A percentile compares a stretch with the other conserved stretches of the same genome.
Conservation (phyloP, 495 filamentous ascomycete species). For the Tricharina praecox region DNA sequence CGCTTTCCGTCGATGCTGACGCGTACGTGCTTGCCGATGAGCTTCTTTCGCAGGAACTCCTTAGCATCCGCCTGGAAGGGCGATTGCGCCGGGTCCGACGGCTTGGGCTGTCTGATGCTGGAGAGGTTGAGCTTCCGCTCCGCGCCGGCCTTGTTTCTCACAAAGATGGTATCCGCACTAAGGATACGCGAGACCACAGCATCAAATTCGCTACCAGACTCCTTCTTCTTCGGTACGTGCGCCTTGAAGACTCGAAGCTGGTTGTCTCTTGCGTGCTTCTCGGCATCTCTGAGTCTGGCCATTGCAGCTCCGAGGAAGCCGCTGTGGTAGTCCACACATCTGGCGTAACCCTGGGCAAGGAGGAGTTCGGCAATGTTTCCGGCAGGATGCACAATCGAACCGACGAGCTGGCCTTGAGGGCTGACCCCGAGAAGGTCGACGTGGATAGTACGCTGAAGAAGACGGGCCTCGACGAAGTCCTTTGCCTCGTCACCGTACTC, state of each 20-base stretch:
- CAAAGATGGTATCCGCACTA: conserved; percentile 73
- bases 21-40: conserved; percentile 90
- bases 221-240: conserved; percentile 45
- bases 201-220: conserved; percentile 44
- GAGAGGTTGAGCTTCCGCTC: conserved; percentile 87
- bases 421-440: conserved; percentile 69
- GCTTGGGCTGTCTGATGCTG: conserved; percentile 81
- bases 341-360: conserved; percentile 70
- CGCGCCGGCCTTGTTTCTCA: conserved; percentile 61
- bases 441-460: conserved; percentile 72
- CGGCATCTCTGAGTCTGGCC: conserved; percentile 67
- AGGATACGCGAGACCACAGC: conserved; percentile 69
- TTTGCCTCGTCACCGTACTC: conserved; percentile 74
- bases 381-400: conserved; percentile 56
- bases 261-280: conserved; percentile 62
- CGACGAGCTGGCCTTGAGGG: conserved; percentile 70
- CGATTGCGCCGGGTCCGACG: conserved; percentile 59
- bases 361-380: conserved; percentile 84
- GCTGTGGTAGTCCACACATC: conserved; percentile 87
- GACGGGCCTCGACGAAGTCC: conserved; percentile 63
- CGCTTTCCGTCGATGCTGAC: conserved; percentile 79
- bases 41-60: conserved; percentile 79
- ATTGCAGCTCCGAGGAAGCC: conserved; percentile 74
- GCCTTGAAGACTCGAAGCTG: conserved; percentile 62
- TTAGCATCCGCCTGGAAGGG: conserved; percentile 87